Base-by-base conservation (phyloP, 495 filamentous ascomycete species). In the Monascus purpureus region DNA sequence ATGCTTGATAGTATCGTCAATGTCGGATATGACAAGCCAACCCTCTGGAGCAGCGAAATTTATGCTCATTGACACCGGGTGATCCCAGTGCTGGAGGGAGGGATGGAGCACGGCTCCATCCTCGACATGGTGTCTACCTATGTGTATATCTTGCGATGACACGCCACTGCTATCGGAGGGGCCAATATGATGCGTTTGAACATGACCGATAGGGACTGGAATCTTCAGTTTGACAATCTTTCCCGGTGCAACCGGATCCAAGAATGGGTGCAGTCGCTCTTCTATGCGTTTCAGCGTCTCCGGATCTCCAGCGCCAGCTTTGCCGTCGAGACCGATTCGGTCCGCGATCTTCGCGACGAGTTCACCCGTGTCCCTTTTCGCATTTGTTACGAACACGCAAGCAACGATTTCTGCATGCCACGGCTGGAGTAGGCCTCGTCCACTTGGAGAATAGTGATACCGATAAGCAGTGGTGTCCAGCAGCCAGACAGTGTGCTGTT, bases 1-100 rank as follows among this genome's bases (percentile, higher is more conserved):
- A 31, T 84, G 63, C 57, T 96, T 95, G 63, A 95, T 93, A 2
- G 88, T 90, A 53, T 96, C 88, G 53, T 96, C 88, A 47, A 96
- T 77, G 46, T 96, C 88, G 20, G 82, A 90, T 36, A 96, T 77
- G 4, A 96, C 57, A 2, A 75, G 69, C 87, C 87, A 95, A 8
- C 88, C 88, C 37, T 82, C 70, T 1, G 81, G 72, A 15, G 70
- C 73, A 0, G 81, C 82, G 45, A 76, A 87, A 5, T 68, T 61
- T 1, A 84, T 94, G 33, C 61, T 63, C 70, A 77, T 67, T 33
- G 33, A 59, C 41, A 32, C 72, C 53, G 25, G 53, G 35, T 6
- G 63, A 55, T 19, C 72, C 57, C 13, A 68, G 28, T 15, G 41
- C 8, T 41, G 51, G 26, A 47, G 39, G 36, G 39, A 46, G 9